A percentile compares a stretch with the other conserved stretches of the same genome.
phyloP scores from a whole-genome alignment of 164 flowering plant species.

The Tetrastigma voinierianum region DNA sequence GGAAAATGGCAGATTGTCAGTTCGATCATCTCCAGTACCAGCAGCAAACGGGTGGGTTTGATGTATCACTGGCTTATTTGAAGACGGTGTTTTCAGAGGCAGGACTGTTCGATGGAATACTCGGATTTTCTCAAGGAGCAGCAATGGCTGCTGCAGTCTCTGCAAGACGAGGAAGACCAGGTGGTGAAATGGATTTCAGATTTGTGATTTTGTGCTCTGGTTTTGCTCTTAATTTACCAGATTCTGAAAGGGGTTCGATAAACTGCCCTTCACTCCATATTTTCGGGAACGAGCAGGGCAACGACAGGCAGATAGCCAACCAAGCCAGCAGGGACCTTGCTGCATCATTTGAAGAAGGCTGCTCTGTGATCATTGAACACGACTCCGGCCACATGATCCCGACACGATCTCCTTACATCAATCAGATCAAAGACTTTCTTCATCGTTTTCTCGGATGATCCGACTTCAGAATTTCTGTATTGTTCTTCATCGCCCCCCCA shows the following conservation, averaged over 20 bases:
- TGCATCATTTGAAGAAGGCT: constrained; percentile 50
- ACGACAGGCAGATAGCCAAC: constrained; percentile 73
- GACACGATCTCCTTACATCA: constrained; percentile 68
- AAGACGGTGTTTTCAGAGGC: constrained; percentile 37
- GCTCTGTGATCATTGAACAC: constrained; percentile 63
- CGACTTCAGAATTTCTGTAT: no score
- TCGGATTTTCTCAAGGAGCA: constrained; percentile 99
- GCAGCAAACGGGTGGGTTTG: constrained; percentile 72
- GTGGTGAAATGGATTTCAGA: constrained; percentile 43
- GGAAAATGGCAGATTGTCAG: constrained; percentile 57
- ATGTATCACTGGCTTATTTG: constrained; percentile 55
- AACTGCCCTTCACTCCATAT: constrained; percentile 88
- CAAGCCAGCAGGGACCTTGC: constrained; percentile 61
- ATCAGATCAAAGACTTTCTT: constrained; percentile 66
- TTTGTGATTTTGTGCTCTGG: constrained; percentile 91
- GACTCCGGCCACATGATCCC: constrained; percentile 91
- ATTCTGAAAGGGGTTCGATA: constrained; percentile 35
- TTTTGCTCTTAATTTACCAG: constrained; percentile 40
- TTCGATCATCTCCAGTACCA: constrained; percentile 83
- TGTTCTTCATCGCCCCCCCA: no score
- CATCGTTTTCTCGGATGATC: constrained; percentile 42
- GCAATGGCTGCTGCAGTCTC: constrained; percentile 76
- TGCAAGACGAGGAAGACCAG: constrained; percentile 29
- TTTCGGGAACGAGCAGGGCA: constrained; percentile 60
- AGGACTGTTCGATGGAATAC: constrained; percentile 92